Evolutionary conservation across 768 basidiomycete genomes (phyloP).

Genomic region (Russula lepida): DNA sequence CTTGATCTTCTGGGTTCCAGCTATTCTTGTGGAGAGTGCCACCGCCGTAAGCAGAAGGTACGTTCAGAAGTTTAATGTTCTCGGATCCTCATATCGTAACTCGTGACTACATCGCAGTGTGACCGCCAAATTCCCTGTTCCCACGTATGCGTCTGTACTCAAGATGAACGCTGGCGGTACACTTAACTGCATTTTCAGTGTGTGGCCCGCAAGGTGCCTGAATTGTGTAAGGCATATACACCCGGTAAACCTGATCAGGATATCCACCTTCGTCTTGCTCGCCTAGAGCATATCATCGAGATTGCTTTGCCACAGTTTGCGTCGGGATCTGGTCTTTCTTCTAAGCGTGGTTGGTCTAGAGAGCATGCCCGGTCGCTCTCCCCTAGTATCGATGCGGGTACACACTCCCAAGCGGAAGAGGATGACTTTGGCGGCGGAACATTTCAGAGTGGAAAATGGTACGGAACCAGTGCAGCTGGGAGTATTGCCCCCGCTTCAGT

Average conservation of each 20-base stretch:
- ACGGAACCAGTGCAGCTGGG: constrained; percentile 75
- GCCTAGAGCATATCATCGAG: constrained; percentile 77
- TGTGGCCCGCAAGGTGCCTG: constrained; percentile 77
- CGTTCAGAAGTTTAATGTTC: constrained; percentile 1
- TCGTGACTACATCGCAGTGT: constrained; percentile 40
- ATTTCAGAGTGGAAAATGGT: constrained; percentile 83
- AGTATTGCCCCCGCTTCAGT: constrained; percentile 74
- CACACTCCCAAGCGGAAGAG: constrained; percentile 64
- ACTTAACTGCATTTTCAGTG: constrained; percentile 39
- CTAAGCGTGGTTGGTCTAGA: constrained; percentile 11
- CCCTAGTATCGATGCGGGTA: constrained; percentile 51
- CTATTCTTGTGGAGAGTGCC: constrained; percentile 83
- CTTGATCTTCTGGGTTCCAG: constrained; percentile 29
- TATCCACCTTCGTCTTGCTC: constrained; percentile 59
- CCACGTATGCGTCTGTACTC: constrained; percentile 45
- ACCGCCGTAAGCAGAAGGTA: constrained; percentile 84
- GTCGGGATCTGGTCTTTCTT: constrained; percentile 34
- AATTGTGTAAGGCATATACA: constrained; percentile 81
- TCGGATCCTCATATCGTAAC: constrained; percentile 16
- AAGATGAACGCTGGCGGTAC: constrained; percentile 13
- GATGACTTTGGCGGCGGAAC: constrained; percentile 68
- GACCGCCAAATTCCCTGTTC: constrained; percentile 80
- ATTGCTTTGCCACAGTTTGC: constrained; percentile 70
- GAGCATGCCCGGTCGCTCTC: constrained; percentile 42
- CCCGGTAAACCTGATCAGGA: constrained; percentile 84